Base-by-base conservation (phyloP, 257 asterid species). In the Solanum arcanum region DNA sequence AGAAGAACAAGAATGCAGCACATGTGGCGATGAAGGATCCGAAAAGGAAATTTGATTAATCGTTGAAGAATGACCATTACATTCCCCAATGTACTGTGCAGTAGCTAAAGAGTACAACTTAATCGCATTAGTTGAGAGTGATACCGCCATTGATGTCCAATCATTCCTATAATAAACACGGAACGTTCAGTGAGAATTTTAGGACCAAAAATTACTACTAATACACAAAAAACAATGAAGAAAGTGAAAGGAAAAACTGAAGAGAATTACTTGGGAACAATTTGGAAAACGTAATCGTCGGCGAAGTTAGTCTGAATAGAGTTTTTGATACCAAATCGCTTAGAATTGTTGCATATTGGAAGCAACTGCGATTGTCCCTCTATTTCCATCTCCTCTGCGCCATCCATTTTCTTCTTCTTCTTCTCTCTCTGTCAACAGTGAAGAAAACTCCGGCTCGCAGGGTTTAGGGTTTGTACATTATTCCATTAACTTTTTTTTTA, bases 61-160 rank as follows among this genome's bases (percentile, higher is more conserved):
- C 21, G 96, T 91, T 0, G 93, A 90, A 42, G 98, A 89, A 88
- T 96, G 99, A 35, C 98, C 98, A 14, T 68, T 90, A 88, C 94
- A 93, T 64, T 97, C 98, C 10, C 98, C 99, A 11, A 93, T 86
- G 93, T 92, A 97, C 94, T 95, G 98, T 52, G 98, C 99, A 25
- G 98, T 90, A 84, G 86, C 87, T 84, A 96, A 96, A 52, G 99
- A 96, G 93, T 95, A 97, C 91, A 97, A 86, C 92, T 97, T 96
- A 88, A 97, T 94, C n/a, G 92, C 94, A 87, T 94, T 95, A 13
- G 97, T 93, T 23, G 98, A 97, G 27, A 97, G 97, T 76, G 99
- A 95, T 56, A 97, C 99, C 44, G 99, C 99, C 95, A 97, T 93
- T 35, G 98, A 92, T 83, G 98, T 84, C 96, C 96, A 96, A 88